These are phyloP conservation scores for Posidonia australis DNA, from an alignment of 106 monocot species.

Conservation along the genomic window DNA sequence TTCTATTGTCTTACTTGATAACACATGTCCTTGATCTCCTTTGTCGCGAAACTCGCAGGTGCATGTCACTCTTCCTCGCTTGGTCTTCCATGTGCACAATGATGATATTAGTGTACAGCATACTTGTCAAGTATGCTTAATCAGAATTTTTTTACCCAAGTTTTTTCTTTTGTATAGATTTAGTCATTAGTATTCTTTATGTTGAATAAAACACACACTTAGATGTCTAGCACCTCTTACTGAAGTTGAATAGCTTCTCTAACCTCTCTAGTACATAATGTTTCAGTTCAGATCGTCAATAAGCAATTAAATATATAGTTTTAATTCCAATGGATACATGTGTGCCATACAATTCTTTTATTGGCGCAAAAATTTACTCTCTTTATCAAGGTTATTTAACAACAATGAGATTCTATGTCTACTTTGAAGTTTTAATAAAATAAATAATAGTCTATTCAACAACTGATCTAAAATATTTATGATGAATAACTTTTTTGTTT, in stretches of 20 bases:
- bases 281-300: constrained; percentile 80
- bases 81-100: constrained; percentile 89
- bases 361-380: background rate
- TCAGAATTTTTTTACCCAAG: background rate
- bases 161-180: background rate
- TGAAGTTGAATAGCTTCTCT: constrained; percentile 53
- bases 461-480: too few species aligned
- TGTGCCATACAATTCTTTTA: background rate
- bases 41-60: constrained; percentile 26
- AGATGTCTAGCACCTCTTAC: constrained; percentile 53
- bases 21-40: background rate
- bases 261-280: constrained; percentile 36
- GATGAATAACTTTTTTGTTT: too few species aligned
- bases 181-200: constrained; percentile 6
- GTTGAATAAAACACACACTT: constrained; percentile 47
- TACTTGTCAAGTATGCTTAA: constrained; percentile 69
- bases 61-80: constrained; percentile 69
- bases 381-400: too few species aligned
- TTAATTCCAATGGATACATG: background rate
- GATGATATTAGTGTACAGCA: constrained; percentile 71
- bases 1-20: background rate
- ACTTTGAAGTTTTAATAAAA: too few species aligned
- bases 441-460: too few species aligned
- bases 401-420: too few species aligned
- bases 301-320: background rate